Evolutionary conservation across 176 grass and related monocot species (phyloP).

Genomic region (Zoysia pacifica): DNA sequence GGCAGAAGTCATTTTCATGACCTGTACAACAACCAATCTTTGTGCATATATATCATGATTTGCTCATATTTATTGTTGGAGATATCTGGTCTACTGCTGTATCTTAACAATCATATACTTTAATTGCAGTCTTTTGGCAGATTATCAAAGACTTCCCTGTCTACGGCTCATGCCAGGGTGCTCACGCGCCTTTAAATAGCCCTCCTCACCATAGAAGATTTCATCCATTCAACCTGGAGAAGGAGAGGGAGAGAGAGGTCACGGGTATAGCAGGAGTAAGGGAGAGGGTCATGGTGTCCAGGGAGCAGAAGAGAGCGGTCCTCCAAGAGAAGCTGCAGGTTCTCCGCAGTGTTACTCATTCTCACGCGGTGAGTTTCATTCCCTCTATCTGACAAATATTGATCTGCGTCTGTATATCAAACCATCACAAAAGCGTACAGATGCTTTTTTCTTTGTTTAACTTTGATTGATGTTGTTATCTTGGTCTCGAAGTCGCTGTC

Average conservation of each 20-base stretch:
- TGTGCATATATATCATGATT: background rate
- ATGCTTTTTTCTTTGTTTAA: too few relatives aligned
- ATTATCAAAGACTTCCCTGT: conserved; percentile 16
- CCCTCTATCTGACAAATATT: background rate
- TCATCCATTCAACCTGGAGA: background rate
- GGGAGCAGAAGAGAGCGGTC: conserved; percentile 54
- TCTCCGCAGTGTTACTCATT: conserved; percentile 71
- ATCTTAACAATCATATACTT: background rate
- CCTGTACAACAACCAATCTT: background rate
- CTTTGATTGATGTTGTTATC: background rate
- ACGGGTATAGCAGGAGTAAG: background rate
- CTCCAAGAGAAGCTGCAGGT: conserved; percentile 74
- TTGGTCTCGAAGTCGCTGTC: background rate
- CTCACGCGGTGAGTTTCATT: conserved; percentile 64
- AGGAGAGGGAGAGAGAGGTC: background rate
- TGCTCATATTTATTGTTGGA: background rate
- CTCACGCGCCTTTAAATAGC: conserved; percentile 46
- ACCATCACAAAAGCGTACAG: too few relatives aligned
- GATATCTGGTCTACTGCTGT: background rate
- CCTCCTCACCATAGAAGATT: background rate
- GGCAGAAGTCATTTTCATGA: background rate
- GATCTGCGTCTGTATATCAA: background rate
- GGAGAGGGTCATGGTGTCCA: conserved; percentile 55
- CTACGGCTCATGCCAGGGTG: conserved; percentile 15
- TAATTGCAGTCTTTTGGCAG: background rate